Base-by-base conservation (phyloP, 2,329 filamentous ascomycete genomes). In the Huntiella decipiens region DNA sequence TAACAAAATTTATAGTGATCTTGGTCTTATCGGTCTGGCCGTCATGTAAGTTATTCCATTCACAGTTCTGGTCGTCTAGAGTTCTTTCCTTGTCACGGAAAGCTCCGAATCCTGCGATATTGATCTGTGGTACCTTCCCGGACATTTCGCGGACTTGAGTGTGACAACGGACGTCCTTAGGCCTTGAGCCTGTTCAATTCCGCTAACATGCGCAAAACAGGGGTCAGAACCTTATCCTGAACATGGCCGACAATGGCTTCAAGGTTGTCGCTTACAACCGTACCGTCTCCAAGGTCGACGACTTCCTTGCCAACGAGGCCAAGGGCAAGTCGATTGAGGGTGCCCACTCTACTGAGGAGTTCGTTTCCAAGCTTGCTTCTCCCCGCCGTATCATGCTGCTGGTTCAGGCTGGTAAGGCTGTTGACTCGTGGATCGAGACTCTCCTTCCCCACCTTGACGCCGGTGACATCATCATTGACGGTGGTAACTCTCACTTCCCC, bases 391-490 rank as follows among this genome's bases (percentile, higher is more conserved):
- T 98, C 67, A 98, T 98, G 91, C 77, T 98, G 60, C 82, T 98
- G 56, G 91, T 98, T 68, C 92, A 95, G 82, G 91, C 91, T 58
- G 91, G 91, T 61, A 83, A 91, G 73, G 81, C 91, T 53, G 91
- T 98, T 56, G 91, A 98, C 64, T 84, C 94, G 72, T 96, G 94
- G 80, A 96, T 98, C 60, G 86, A 95, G 75, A 79, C 79, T 56
- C 80, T 98, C 54, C 73, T 96, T 52, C 85, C 81, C 54, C 77
- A 82, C 61, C 71, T 88, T 54, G 79, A 86, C 63, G 62, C 74
- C 59, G 87, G 85, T 55, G 91, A 98, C 64, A 95, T 98, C 75
- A 92, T 98, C 73, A 96, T 98, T 60, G 91, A 98, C 61, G 91
- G 91, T 64, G 91, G 86, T 59, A 96, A 98, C 81, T 96, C 88